These are phyloP conservation scores for Candolleomyces eurysporus DNA, from an alignment of 768 basidiomycete species.

Conservation along the genomic window DNA sequence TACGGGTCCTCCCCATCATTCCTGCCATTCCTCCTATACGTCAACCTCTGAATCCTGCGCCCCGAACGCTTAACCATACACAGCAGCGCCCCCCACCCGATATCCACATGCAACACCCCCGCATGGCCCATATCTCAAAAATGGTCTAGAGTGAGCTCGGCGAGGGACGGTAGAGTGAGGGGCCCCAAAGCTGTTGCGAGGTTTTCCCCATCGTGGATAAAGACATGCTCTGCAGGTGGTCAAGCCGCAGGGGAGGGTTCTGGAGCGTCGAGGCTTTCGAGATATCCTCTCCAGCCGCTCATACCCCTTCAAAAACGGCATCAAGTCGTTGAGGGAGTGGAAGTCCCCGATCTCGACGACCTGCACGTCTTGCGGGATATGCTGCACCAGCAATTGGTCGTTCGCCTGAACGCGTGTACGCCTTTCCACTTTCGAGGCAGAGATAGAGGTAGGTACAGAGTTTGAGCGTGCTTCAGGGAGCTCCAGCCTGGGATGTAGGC, in stretches of 20 bases:
- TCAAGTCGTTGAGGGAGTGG: background rate
- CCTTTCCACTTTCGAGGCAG: background rate
- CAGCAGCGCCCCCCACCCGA: background rate
- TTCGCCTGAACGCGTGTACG: background rate
- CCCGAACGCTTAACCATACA: background rate
- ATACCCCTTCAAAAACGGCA: background rate
- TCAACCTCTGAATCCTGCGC: no score
- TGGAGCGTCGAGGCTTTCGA: background rate
- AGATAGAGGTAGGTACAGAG: background rate
- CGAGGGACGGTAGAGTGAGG: background rate
- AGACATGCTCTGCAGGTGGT: background rate
- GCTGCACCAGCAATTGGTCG: background rate
- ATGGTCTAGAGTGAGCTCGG: background rate
- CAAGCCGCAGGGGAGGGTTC: background rate
- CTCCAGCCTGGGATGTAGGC: background rate
- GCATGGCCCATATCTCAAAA: background rate
- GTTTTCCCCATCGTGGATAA: background rate
- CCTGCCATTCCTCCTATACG: no score
- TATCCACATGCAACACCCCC: background rate
- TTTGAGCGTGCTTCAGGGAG: background rate
- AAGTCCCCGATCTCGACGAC: background rate
- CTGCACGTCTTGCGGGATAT: background rate
- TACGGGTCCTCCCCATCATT: background rate
- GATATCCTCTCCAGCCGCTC: background rate
- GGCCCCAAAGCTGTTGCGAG: background rate